Percentiles rank a stretch among this genome's conserved stretches.
These are phyloP conservation scores for Primulina huaijiensis DNA, from an alignment of 257 asterid species.

Conservation along the genomic window DNA sequence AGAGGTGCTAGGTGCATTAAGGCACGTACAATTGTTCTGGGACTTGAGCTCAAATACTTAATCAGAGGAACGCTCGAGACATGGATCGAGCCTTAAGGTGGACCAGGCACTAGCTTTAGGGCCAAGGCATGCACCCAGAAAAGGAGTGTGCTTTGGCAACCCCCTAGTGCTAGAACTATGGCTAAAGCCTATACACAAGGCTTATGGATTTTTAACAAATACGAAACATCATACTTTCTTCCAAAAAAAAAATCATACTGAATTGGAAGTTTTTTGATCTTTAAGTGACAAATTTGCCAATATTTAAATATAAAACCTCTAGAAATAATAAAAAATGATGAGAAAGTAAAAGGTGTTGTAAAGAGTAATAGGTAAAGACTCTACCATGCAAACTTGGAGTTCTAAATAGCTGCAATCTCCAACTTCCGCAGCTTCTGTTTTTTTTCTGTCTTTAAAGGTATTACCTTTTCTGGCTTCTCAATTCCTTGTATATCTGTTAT, in stretches of 20 bases:
- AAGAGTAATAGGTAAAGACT: slow-evolving; percentile 12
- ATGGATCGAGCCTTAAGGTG: neutral
- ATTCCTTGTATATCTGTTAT: slow-evolving; percentile 78
- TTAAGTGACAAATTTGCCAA: neutral
- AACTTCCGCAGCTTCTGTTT: slow-evolving; percentile 38
- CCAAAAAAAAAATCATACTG: neutral
- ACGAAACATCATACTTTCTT: neutral
- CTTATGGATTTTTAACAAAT: neutral
- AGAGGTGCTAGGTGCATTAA: neutral
- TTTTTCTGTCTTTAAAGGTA: slow-evolving; percentile 47
- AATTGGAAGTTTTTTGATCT: neutral
- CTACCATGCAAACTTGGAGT: slow-evolving; percentile 17
- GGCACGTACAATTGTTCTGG: neutral
- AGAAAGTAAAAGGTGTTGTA: neutral
- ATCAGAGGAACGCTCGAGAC: neutral
- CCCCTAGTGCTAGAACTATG: neutral
- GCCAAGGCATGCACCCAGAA: neutral
- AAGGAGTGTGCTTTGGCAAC: neutral
- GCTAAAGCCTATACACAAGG: neutral
- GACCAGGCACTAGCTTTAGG: neutral
- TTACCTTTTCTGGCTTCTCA: slow-evolving; percentile 48
- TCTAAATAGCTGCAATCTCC: slow-evolving; percentile 43
- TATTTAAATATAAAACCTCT: neutral
- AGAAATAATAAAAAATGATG: neutral
- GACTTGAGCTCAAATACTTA: neutral